Conservation (phyloP, 768 basidiomycete species). For the Rubroboletus pulcherrimus region DNA sequence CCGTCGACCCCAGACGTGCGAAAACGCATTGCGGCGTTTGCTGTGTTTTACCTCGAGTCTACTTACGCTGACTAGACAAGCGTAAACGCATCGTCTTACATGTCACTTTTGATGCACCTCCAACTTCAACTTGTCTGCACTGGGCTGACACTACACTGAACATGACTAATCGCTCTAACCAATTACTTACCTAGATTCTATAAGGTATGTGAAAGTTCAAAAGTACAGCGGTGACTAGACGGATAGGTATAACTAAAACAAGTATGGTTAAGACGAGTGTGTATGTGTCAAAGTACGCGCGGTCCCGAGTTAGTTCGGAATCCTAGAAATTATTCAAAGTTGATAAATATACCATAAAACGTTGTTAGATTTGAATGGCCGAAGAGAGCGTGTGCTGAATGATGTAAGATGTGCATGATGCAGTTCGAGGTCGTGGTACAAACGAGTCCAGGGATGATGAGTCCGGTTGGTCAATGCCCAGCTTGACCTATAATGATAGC, state of each 20-base stretch:
- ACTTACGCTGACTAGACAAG: not conserved
- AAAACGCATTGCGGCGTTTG: not conserved
- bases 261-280: not conserved
- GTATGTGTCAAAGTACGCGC: conserved; percentile 6
- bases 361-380: not conserved
- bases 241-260: conserved; percentile 9
- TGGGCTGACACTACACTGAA: not conserved
- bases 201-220: conserved; percentile 11
- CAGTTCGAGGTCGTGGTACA: conserved; percentile 3
- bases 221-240: conserved; percentile 11
- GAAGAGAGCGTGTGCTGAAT: conserved; percentile 9
- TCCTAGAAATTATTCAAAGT: conserved; percentile 11
- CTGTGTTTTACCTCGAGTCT: not conserved
- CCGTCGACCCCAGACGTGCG: conserved; percentile 10
- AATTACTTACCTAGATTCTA: not conserved
- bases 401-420: conserved; percentile 10
- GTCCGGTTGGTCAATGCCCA: conserved; percentile 23
- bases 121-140: not conserved
- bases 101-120: conserved; percentile 4
- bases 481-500: conserved; percentile 25
- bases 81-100: conserved; percentile 6
- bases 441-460: conserved; percentile 5
- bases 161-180: conserved; percentile 1
- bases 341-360: conserved; percentile 23
- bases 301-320: conserved; percentile 16